Percentiles rank a stretch among this genome's conserved stretches.
phyloP scores from a whole-genome alignment of 495 filamentous ascomycete genomes.

The Penicillium nucicola region DNA sequence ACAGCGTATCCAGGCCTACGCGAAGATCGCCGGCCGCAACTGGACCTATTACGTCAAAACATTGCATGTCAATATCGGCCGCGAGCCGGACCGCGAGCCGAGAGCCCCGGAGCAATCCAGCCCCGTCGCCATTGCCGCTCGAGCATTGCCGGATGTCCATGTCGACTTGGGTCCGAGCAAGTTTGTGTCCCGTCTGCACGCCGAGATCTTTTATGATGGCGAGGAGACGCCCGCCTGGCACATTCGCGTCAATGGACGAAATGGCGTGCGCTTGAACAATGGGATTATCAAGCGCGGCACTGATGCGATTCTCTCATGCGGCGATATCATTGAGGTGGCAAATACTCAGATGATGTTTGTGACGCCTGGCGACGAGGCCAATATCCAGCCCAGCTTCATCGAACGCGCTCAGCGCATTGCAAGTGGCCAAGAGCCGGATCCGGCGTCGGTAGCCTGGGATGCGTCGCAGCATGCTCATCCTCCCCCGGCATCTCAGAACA shows the following conservation, averaged over 20 bases:
- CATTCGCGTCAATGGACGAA: slow-evolving; percentile 81
- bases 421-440: slow-evolving; percentile 40
- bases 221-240: slow-evolving; percentile 66
- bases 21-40: slow-evolving; percentile 84
- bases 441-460: slow-evolving; percentile 30
- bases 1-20: slow-evolving; percentile 80
- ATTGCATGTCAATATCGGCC: slow-evolving; percentile 78
- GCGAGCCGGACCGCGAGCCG: slow-evolving; percentile 62
- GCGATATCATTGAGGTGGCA: slow-evolving; percentile 84
- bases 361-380: slow-evolving; percentile 61
- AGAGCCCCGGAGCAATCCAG: slow-evolving; percentile 43
- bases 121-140: slow-evolving; percentile 41
- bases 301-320: slow-evolving; percentile 66
- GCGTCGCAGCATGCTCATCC: slow-evolving; percentile 39
- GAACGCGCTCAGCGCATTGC: slow-evolving; percentile 46
- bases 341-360: slow-evolving; percentile 98
- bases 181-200: slow-evolving; percentile 84
- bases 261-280: slow-evolving; percentile 82
- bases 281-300: slow-evolving; percentile 59
- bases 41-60: slow-evolving; percentile 94
- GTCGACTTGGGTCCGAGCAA: slow-evolving; percentile 94
- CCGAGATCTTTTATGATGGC: slow-evolving; percentile 75
- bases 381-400: slow-evolving; percentile 57
- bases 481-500: slow-evolving; percentile 27
- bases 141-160: slow-evolving; percentile 58